A percentile compares a stretch with the other conserved stretches of the same genome.
These are phyloP conservation scores for Globisporangium recalcitrans DNA, from an alignment of 352 stramenopile species.

Conservation along the genomic window DNA sequence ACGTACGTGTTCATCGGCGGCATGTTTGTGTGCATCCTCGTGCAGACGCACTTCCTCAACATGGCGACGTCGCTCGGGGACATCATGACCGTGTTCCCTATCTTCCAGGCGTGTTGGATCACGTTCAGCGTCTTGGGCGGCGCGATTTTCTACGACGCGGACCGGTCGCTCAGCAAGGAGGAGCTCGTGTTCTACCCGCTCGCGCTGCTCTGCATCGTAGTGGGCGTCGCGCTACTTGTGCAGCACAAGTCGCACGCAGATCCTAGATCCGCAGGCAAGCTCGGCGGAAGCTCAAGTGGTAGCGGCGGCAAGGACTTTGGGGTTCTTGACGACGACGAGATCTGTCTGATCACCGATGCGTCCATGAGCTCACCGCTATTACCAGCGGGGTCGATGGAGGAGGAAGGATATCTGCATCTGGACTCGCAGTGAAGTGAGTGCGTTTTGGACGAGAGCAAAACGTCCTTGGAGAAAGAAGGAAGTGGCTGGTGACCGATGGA, in stretches of 20 bases:
- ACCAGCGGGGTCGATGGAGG: conserved; percentile 31
- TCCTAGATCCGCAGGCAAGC: conserved; percentile 7
- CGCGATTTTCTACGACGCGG: conserved; percentile 80
- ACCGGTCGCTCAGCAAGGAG: conserved; percentile 40
- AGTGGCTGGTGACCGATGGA: neutral
- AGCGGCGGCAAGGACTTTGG: conserved; percentile 1
- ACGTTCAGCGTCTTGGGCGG: conserved; percentile 83
- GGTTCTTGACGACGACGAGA: conserved; percentile 36
- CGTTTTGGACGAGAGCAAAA: no score
- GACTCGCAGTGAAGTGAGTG: no score
- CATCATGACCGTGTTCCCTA: conserved; percentile 88
- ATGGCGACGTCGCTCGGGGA: conserved; percentile 77
- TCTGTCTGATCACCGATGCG: conserved; percentile 55
- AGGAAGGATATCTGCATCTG: conserved; percentile 55
- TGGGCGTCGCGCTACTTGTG: conserved; percentile 67
- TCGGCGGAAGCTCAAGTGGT: conserved; percentile 14
- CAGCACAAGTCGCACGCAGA: conserved; percentile 33
- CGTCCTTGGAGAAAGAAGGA: neutral
- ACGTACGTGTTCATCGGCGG: conserved; percentile 85
- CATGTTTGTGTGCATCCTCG: conserved; percentile 83
- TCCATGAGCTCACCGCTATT: conserved; percentile 64
- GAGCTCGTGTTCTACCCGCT: conserved; percentile 74
- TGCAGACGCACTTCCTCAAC: conserved; percentile 87
- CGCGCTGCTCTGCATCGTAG: conserved; percentile 57
- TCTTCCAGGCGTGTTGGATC: conserved; percentile 87